Base-by-base conservation (phyloP, 2,329 filamentous ascomycete species). In the Pseudogymnoascus sp. region DNA sequence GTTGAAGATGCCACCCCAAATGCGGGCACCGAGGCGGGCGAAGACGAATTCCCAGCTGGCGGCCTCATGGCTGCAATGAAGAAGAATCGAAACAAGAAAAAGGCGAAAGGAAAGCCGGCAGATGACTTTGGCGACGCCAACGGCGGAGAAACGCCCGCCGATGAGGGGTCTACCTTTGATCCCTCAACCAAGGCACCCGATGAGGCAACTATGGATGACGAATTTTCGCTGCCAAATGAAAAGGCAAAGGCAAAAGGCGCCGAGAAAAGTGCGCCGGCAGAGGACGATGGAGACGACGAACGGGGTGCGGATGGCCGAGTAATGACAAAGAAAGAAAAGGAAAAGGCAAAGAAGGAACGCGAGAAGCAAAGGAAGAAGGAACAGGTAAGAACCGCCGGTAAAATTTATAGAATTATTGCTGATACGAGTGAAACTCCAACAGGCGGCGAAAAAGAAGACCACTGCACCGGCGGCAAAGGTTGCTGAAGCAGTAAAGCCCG, bases 301-400 rank as follows among this genome's bases (percentile, higher is more conserved):
- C 81, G 78, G 10, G 84, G 76, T 6, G 82, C 81, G 3, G 80
- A 80, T 64, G 88, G 88, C 50, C 84, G 87, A 62, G 82, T 98
- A 59, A 87, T 98, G 79, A 96, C 91, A 40, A 99, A 98, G 84
- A 95, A 96, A 64, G 93, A 99, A 80, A 99, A 99, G 81, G 95
- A 99, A 76, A 96, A 91, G 78, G 83, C 93, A 72, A 98, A 93
- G 84, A 99, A 97, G 80, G 95, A 99, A 80, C 87, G 91, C 66
- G 95, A 99, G 81, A 99, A 99, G 86, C 90, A 95, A 79, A 84
- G 93, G 69, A 99, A 99, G 81, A 99, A 93, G 86, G 95, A 99
- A 78, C 89, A 98, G 85, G 91, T 95, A 75, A 64, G 80, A 35
- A 56, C 28, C 16, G 1, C 28, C 28, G 28, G 16, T 33, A 35